Base-by-base conservation (phyloP, 1,139 yeast species). In the Protomyces inouyei region DNA sequence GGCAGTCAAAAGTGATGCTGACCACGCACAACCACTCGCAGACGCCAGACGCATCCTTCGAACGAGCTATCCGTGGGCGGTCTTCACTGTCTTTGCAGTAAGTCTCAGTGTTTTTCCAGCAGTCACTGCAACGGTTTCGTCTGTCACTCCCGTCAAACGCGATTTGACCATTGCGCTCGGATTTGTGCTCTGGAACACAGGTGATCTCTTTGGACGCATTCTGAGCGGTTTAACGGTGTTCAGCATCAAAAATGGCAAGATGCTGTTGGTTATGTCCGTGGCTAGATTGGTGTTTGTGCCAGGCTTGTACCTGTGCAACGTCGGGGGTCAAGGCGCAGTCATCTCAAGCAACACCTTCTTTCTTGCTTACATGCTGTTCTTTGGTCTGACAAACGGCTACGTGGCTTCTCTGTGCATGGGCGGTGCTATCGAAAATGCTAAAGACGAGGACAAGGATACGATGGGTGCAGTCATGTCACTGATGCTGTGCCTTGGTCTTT, bases 321-420 rank as follows among this genome's bases (percentile, higher is more conserved):
- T 84, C 46, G 81, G 82, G 61, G 77, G 76, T 43, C 64, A 69
- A 5, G 76, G 79, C 3, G 73, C 73, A 3, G n/a, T 79, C 14
- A 75, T 84, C 25, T 74, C 80, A 46, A 83, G 88, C 2, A 97
- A 92, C 72, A 25, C 81, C 3, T 78, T 86, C 76, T 93, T 92
- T 74, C 75, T 90, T 64, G 36, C 82, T 1, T 72, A 89, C 36
- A 97, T 91, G 74, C 82, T 90, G 64, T 64, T 83, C 10, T 93
- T 90, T 77, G 98, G 98, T 0, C 71, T 89, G 57, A 83, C 96
- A 6, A 91, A 89, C 72, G 98, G 98, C 3, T 96, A 91, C 71
- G 78, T 88, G 48, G 82, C 57, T 12, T 59, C 63, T 14, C 25
- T 59, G 25, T 40, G 52, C 3, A 46, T 52, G 52, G 28, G 57